Base-by-base conservation (phyloP, 2,329 filamentous ascomycete genomes). In the Monosporascus sp. region DNA sequence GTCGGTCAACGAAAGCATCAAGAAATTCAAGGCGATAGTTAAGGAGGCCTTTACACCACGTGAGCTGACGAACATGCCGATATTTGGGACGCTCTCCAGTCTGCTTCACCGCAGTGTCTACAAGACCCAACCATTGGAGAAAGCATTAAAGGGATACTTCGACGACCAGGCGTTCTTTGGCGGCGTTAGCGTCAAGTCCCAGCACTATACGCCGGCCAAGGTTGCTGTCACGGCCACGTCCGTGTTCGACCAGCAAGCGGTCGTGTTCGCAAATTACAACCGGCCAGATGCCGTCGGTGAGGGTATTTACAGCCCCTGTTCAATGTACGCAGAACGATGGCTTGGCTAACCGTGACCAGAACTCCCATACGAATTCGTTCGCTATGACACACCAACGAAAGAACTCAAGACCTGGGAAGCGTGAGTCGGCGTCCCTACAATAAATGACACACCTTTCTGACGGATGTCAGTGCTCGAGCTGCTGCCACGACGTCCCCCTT, bases 221-320 rank as follows among this genome's bases (percentile, higher is more conserved):
- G 65, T 68, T 14, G 66, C 66, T 5, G 59, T 68, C 18, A 65
- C 65, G 1, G 62, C 65, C 17, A 58, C 60, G 31, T 60, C 56
- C 1, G 54, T 55, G 3, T 54, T 62, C 22, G 58, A 60, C 38
- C 53, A 57, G 24, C 60, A 65, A 51, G 47, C 60, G 47, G 63
- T 67, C 7, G 54, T 67, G n/a, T 65, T 68, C 48, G 62, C 66
- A 8, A 68, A 67, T 20, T 68, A 68, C 50, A 68, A 68, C 46
- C 61, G 66, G 1, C 64, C 62, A 6, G 66, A 68, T 47, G 50
- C 57, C 2, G 38, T 54, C 5, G 56, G 54, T 6, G 60, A 58
- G 25, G 60, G 65, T 66, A 54, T 48, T 53, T 47, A 20, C 17
- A 9, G 14, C 37, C 11, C 7, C 6, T 24, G 11, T 27, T 24